Percentiles rank a stretch among this genome's conserved stretches.
Conservation (phyloP, 1,139 yeast species). For the Candida albicans region DNA sequence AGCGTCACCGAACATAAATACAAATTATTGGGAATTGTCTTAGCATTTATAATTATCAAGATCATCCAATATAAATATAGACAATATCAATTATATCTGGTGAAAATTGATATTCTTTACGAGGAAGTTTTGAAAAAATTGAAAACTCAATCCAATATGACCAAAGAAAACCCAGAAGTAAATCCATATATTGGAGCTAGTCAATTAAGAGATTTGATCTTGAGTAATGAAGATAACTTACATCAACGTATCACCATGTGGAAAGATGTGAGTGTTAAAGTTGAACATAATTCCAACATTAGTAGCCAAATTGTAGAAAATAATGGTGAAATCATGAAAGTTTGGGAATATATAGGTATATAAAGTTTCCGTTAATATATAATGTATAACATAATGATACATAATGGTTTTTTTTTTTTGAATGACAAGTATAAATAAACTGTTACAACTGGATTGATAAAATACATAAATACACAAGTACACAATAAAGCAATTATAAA, state of each 20-base stretch:
- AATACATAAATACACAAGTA: not conserved
- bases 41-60: constrained; percentile 22
- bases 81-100: constrained; percentile 30
- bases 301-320: constrained; percentile 62
- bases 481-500: too few relatives aligned
- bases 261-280: constrained; percentile 56
- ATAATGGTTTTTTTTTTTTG: too few relatives aligned
- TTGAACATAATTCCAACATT: constrained; percentile 70
- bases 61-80: constrained; percentile 33
- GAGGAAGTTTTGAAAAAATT: constrained; percentile 49
- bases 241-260: constrained; percentile 55
- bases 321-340: constrained; percentile 84
- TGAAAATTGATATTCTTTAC: constrained; percentile 36
- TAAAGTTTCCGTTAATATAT: not conserved
- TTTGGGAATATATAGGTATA: constrained; percentile 84
- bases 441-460: not conserved
- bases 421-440: too few relatives aligned
- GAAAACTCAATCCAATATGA: constrained; percentile 34
- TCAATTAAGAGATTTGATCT: constrained; percentile 72
- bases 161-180: constrained; percentile 25
- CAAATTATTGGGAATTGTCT: constrained; percentile 25
- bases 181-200: constrained; percentile 64
- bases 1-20: constrained; percentile 46
- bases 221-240: constrained; percentile 46
- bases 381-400: too few relatives aligned